A percentile compares a stretch with the other conserved stretches of the same genome.
Conservation (phyloP, 1,139 yeast species). For the Yamadazyma mexicana region DNA sequence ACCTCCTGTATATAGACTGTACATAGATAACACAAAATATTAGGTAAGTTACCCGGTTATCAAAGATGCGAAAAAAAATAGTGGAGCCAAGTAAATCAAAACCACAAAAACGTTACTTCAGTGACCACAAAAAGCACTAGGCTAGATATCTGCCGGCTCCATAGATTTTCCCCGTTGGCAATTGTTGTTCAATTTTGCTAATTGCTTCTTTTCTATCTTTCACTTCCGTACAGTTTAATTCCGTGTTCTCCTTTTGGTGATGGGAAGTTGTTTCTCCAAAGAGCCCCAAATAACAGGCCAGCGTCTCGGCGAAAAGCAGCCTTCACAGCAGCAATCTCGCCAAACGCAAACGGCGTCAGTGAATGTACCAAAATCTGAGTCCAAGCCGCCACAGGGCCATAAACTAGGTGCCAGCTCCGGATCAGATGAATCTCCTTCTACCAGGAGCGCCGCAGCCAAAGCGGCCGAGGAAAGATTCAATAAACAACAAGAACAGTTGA, state of each 20-base stretch:
- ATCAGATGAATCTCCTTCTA: slow-evolving; percentile 1
- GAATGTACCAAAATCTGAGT: too few species aligned
- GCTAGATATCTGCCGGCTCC: too few species aligned
- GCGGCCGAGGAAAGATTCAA: slow-evolving; percentile 38
- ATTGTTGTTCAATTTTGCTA: too few species aligned
- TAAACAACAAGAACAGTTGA: slow-evolving; percentile 25
- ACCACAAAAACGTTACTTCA: background rate
- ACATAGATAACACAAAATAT: slow-evolving; percentile 1
- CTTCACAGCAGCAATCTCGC: background rate
- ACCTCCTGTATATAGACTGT: slow-evolving; percentile 1
- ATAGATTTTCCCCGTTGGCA: too few species aligned
- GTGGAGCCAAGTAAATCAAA: background rate
- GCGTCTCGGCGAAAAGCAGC: slow-evolving; percentile 7
- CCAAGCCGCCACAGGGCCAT: background rate
- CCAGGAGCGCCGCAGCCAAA: slow-evolving; percentile 32
- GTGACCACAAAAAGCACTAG: background rate
- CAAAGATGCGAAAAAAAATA: background rate
- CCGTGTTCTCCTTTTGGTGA: slow-evolving; percentile 2
- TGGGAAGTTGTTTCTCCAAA: slow-evolving; percentile 24
- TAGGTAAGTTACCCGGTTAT: background rate
- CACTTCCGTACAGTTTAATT: too few species aligned
- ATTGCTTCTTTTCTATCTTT: too few species aligned
- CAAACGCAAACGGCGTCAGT: background rate
- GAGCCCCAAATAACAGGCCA: slow-evolving; percentile 7
- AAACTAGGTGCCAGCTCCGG: background rate